These are phyloP conservation scores for Iris macrosiphon DNA, from an alignment of 106 monocot species.

Conservation along the genomic window DNA sequence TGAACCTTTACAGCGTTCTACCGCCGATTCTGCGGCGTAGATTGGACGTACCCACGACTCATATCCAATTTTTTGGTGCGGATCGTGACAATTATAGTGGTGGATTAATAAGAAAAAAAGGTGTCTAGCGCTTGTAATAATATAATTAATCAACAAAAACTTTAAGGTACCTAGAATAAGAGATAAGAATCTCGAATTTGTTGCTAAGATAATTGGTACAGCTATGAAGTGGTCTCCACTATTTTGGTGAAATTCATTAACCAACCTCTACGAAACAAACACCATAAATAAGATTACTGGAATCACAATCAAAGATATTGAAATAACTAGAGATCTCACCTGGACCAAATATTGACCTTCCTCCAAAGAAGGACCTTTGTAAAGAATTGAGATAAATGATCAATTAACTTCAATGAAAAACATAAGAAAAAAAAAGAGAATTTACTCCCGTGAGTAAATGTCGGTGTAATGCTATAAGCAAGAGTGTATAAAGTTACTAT, in stretches of 20 bases:
- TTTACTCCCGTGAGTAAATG: no score
- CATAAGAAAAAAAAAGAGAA: no score
- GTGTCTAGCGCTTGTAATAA: neutral
- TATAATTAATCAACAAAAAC: slow-evolving; percentile 1
- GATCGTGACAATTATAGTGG: no score
- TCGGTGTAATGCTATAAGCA: no score
- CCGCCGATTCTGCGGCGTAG: no score
- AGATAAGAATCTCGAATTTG: slow-evolving; percentile 36
- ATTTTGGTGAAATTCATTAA: slow-evolving; percentile 27
- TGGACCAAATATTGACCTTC: slow-evolving; percentile 81
- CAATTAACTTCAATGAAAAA: no score
- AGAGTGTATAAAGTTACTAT: no score
- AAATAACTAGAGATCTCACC: slow-evolving; percentile 59
- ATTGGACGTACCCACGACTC: no score
- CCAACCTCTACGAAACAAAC: slow-evolving; percentile 48
- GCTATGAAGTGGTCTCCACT: slow-evolving; percentile 38
- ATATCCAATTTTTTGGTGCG: no score
- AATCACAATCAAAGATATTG: slow-evolving; percentile 50
- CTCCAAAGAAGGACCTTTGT: slow-evolving; percentile 69
- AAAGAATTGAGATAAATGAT: no score
- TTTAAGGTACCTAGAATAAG: neutral
- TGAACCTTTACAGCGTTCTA: no score
- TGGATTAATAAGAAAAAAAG: no score
- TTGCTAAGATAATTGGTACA: slow-evolving; percentile 34
- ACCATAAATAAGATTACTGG: slow-evolving; percentile 51